Percentiles rank a stretch among this genome's conserved stretches.
phyloP scores from a whole-genome alignment of 176 grass and related monocot species.

The Zoysia pacifica region DNA sequence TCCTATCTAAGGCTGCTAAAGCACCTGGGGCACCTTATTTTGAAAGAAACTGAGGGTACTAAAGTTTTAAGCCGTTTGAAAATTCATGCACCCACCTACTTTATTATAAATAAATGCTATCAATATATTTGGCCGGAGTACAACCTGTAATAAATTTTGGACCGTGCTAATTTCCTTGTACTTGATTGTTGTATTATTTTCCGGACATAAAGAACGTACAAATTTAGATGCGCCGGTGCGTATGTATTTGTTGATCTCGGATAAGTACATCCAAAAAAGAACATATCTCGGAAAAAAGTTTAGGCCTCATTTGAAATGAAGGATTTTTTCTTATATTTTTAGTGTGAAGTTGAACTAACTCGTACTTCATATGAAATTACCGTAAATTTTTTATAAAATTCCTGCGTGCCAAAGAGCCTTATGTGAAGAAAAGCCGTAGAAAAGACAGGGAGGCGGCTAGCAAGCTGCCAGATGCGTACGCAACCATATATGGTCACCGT shows the following conservation, averaged over 20 bases:
- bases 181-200: slow-evolving; percentile 5
- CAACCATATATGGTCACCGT: slow-evolving; percentile 1
- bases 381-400: too few relatives aligned
- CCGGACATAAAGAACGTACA: background rate
- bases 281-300: background rate
- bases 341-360: too few relatives aligned
- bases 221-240: background rate
- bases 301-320: too few relatives aligned
- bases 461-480: background rate
- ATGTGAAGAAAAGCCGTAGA: background rate
- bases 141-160: slow-evolving; percentile 11
- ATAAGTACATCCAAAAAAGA: background rate
- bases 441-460: background rate
- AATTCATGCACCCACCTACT: slow-evolving; percentile 17
- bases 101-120: slow-evolving; percentile 6
- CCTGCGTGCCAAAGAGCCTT: too few relatives aligned
- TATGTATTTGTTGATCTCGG: slow-evolving; percentile 2
- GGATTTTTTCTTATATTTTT: too few relatives aligned
- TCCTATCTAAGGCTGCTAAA: background rate
- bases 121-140: slow-evolving; percentile 10
- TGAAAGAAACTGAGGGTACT: background rate
- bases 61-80: slow-evolving; percentile 17
- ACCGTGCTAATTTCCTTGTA: background rate
- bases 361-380: too few relatives aligned
- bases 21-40: slow-evolving; percentile 4